Conservation (phyloP, 257 asterid genomes). For the Nicotiana knightiana region DNA sequence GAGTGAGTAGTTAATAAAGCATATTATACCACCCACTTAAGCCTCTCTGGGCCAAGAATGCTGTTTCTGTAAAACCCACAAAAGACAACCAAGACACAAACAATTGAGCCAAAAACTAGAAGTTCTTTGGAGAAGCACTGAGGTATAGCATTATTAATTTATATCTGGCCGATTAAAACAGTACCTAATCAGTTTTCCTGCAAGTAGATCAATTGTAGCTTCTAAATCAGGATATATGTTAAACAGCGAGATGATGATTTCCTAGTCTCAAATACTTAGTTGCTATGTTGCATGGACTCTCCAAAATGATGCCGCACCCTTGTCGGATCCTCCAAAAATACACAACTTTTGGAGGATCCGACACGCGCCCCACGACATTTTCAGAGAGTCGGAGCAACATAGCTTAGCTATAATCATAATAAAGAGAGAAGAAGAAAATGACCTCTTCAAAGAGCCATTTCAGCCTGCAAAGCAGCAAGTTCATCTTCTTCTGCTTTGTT, state of each 20-base stretch:
- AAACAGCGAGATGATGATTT: background rate
- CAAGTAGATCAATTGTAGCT: background rate
- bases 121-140: too few species aligned
- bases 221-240: background rate
- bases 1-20: background rate
- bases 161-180: background rate
- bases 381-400: too few species aligned
- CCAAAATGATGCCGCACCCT: too few species aligned
- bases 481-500: slow-evolving; percentile 55
- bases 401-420: background rate
- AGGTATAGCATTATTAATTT: background rate
- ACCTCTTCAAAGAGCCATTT: slow-evolving; percentile 78
- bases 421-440: slow-evolving; percentile 1
- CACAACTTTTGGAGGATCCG: too few species aligned
- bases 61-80: background rate
- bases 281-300: too few species aligned
- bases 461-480: slow-evolving; percentile 79
- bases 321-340: too few species aligned
- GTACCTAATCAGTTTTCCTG: background rate
- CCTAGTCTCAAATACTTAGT: background rate
- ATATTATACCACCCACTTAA: background rate
- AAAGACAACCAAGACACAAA: background rate
- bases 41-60: background rate
- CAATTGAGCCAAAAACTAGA: too few species aligned
- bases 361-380: too few species aligned